These are phyloP conservation scores for Fusarium mangiferae DNA, from an alignment of 2,329 filamentous ascomycete species.

Conservation along the genomic window DNA sequence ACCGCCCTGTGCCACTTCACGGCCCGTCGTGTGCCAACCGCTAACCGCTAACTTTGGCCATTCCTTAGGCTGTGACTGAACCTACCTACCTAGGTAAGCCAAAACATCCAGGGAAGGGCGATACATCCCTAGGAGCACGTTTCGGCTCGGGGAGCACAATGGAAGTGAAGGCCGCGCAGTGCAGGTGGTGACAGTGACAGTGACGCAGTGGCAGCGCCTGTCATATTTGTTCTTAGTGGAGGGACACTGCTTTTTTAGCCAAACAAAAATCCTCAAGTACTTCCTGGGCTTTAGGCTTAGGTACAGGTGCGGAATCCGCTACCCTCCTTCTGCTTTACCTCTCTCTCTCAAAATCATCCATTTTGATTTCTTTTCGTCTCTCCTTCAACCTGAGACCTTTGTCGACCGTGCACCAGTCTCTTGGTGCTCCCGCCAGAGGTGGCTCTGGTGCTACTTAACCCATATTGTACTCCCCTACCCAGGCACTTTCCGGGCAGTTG, in stretches of 20 bases:
- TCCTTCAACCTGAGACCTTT: conserved; percentile 6
- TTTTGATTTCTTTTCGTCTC: not conserved
- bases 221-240: not conserved
- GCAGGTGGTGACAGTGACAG: not conserved
- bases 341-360: not conserved
- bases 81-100: not conserved
- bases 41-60: conserved; percentile 2
- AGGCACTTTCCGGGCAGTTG: not conserved
- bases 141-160: conserved; percentile 24
- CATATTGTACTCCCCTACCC: not conserved
- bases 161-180: not conserved
- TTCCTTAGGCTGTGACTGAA: conserved; percentile 10
- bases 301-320: not conserved
- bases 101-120: conserved; percentile 21
- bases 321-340: not conserved
- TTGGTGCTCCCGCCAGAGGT: conserved; percentile 29
- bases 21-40: conserved; percentile 16
- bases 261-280: not conserved
- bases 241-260: not conserved
- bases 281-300: not conserved
- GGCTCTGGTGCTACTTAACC: conserved; percentile 25
- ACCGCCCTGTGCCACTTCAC: not conserved
- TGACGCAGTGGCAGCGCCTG: conserved; percentile 14
- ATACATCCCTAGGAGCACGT: conserved; percentile 21
- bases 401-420: conserved; percentile 6